A percentile compares a stretch with the other conserved stretches of the same genome.
phyloP scores from a whole-genome alignment of 108 stramenopile genomes.

The Nannochloropsis gaditana region DNA sequence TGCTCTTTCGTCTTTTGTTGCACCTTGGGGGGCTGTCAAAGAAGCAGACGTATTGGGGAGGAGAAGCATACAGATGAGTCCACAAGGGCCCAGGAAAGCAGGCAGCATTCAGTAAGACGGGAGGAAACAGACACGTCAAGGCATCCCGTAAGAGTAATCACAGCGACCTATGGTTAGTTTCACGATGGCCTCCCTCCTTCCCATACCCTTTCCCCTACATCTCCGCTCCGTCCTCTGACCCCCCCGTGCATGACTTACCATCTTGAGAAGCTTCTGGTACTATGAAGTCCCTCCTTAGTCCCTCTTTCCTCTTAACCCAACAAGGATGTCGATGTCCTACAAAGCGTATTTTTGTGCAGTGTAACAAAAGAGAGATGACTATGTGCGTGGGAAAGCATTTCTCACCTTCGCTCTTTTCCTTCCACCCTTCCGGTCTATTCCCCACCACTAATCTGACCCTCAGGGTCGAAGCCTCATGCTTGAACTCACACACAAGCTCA shows the following conservation, averaged over 20 bases:
- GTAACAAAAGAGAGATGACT: neutral
- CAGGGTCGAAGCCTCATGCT: too few relatives aligned
- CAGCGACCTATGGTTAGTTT: neutral
- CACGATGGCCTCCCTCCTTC: neutral
- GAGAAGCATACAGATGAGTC: neutral
- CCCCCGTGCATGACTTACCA: neutral
- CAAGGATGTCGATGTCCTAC: neutral
- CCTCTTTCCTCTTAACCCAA: neutral
- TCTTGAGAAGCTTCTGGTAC: neutral
- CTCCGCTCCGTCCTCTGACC: neutral
- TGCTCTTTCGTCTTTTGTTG: constrained; percentile 99
- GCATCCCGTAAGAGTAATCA: neutral
- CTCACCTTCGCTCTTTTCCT: constrained; percentile 14
- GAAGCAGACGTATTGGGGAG: neutral
- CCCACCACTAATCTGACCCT: neutral
- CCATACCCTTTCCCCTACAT: neutral
- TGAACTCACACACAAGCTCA: too few relatives aligned
- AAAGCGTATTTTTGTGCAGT: too few relatives aligned
- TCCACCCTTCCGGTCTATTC: neutral
- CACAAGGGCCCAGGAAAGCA: too few relatives aligned
- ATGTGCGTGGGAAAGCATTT: neutral
- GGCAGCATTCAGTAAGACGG: too few relatives aligned
- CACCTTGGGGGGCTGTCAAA: constrained; percentile 52
- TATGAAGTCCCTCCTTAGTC: neutral
- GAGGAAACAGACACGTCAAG: too few relatives aligned